phyloP scores from a whole-genome alignment of 2,329 filamentous ascomycete species.

The Neopestalotiopsis rosae region DNA sequence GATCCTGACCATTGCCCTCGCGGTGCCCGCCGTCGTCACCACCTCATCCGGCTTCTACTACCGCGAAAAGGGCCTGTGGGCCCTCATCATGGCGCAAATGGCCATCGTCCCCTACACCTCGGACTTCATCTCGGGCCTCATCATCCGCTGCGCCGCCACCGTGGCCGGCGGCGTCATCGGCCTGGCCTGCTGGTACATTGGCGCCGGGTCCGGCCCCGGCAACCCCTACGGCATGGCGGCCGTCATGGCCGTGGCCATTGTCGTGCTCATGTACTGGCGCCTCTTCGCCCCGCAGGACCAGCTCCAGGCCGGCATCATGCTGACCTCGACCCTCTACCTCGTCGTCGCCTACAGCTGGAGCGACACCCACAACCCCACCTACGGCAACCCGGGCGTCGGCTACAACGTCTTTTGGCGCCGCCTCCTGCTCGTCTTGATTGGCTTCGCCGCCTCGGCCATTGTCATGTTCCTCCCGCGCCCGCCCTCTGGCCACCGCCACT shows the following conservation, averaged over 20 bases:
- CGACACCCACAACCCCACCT: conserved; percentile 7
- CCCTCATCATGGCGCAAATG: conserved; percentile 13
- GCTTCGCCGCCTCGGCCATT: conserved; percentile 6
- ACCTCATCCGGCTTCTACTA: conserved; percentile 10
- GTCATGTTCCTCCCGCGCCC: conserved; percentile 9
- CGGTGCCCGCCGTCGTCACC: background rate
- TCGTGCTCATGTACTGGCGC: conserved; percentile 4
- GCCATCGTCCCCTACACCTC: conserved; percentile 9
- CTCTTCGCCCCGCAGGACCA: conserved; percentile 9
- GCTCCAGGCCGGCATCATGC: conserved; percentile 6
- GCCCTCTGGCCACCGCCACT: background rate
- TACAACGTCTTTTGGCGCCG: conserved; percentile 13
- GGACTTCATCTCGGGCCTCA: conserved; percentile 1
- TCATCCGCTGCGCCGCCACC: background rate
- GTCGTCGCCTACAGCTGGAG: conserved; percentile 12
- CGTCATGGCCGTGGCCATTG: conserved; percentile 8
- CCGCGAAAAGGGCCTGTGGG: conserved; percentile 10
- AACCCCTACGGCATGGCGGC: conserved; percentile 13
- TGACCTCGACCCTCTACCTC: conserved; percentile 5
- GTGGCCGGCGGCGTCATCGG: conserved; percentile 10
- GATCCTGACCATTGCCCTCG: background rate
- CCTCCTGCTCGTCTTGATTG: conserved; percentile 4
- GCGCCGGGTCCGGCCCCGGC: background rate
- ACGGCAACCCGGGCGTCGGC: conserved; percentile 10
- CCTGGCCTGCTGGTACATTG: conserved; percentile 10